Evolutionary conservation across 768 basidiomycete genomes (phyloP).

Genomic region (Gloeopeniophorella convolvens): DNA sequence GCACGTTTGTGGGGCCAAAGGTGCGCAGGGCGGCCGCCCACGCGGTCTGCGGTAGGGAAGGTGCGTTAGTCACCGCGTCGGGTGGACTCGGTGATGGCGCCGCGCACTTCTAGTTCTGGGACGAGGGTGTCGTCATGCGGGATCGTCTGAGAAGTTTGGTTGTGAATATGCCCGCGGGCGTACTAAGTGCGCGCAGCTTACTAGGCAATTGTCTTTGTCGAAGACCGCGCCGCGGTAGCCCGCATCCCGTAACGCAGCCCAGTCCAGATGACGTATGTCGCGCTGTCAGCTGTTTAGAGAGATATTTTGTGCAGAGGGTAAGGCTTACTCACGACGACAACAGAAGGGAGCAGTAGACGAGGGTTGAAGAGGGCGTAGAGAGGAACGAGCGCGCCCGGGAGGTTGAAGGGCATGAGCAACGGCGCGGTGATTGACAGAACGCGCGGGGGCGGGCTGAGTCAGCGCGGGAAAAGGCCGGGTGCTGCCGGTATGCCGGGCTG

Average conservation of each 20-base stretch:
- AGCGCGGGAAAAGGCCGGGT: too few species aligned
- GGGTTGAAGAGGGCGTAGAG: conserved; percentile 66
- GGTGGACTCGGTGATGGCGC: background rate
- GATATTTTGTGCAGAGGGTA: background rate
- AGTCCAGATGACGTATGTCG: conserved; percentile 86
- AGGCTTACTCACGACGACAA: conserved; percentile 59
- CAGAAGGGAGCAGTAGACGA: conserved; percentile 57
- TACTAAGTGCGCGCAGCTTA: conserved; percentile 31
- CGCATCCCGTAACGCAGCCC: conserved; percentile 56
- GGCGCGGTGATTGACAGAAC: too few species aligned
- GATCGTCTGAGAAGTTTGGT: conserved; percentile 59
- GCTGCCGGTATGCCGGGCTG: too few species aligned
- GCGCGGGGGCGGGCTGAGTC: too few species aligned
- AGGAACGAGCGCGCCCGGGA: conserved; percentile 63
- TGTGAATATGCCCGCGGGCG: background rate
- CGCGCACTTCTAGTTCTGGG: conserved; percentile 65
- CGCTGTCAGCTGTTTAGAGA: conserved; percentile 32
- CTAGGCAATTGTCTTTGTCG: conserved; percentile 97
- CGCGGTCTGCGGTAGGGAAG: conserved; percentile 40
- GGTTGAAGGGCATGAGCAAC: conserved; percentile 76
- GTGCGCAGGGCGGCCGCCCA: conserved; percentile 67
- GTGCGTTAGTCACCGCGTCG: background rate
- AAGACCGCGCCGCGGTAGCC: conserved; percentile 90
- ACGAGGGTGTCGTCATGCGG: conserved; percentile 73
- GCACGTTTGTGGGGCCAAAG: conserved; percentile 73